These are phyloP conservation scores for Candida peoriensis DNA, from an alignment of 805 yeast genomes.

Conservation along the genomic window DNA sequence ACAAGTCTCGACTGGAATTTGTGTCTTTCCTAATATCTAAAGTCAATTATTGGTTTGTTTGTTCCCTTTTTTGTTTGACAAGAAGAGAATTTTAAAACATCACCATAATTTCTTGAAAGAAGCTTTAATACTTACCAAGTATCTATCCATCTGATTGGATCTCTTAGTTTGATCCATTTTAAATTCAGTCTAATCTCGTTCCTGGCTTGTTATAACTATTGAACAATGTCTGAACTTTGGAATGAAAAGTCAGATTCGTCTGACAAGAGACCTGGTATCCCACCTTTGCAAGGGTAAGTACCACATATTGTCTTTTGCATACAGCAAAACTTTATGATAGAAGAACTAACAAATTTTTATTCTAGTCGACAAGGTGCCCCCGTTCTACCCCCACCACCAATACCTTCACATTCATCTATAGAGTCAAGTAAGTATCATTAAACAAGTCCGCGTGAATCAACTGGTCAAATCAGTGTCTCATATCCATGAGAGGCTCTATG, in stretches of 20 bases:
- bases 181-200: no score
- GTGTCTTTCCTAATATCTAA: no score
- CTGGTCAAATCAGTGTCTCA: background rate
- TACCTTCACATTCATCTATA: slow-evolving; percentile 19
- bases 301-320: slow-evolving; percentile 1
- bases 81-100: no score
- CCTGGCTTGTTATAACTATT: no score
- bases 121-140: no score
- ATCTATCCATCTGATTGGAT: no score
- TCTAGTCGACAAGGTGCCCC: slow-evolving; percentile 55
- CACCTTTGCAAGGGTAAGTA: slow-evolving; percentile 25
- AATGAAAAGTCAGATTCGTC: slow-evolving; percentile 18
- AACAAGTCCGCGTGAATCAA: background rate
- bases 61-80: no score
- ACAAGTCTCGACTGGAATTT: no score
- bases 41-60: no score
- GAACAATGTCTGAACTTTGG: slow-evolving; percentile 26
- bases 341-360: slow-evolving; percentile 1
- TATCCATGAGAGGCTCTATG: background rate
- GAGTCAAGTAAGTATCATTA: slow-evolving; percentile 21
- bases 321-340: background rate
- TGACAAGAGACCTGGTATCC: slow-evolving; percentile 25
- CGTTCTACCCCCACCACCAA: slow-evolving; percentile 51
- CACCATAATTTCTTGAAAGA: no score
- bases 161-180: no score